phyloP scores from a whole-genome alignment of 805 yeast species.

The Kodamaea kaohsiungensis region DNA sequence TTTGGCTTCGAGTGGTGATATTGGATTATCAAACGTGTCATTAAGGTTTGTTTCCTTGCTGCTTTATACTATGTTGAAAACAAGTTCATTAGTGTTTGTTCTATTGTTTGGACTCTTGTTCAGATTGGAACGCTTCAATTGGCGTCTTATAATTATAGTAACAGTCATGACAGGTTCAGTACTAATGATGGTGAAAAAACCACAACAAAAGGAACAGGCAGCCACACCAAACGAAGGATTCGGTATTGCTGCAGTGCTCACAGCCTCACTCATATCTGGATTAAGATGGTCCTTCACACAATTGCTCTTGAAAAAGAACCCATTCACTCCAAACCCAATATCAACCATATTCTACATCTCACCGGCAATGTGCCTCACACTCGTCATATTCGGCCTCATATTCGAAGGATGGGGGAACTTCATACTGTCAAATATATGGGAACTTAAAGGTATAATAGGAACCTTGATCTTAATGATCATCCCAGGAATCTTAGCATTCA shows the following conservation, averaged over 20 bases:
- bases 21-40: slow-evolving; percentile 88
- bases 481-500: slow-evolving; percentile 87
- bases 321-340: slow-evolving; percentile 70
- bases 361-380: slow-evolving; percentile 73
- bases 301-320: slow-evolving; percentile 62
- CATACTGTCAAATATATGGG: slow-evolving; percentile 61
- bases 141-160: slow-evolving; percentile 70
- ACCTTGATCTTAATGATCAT: slow-evolving; percentile 63
- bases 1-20: slow-evolving; percentile 86
- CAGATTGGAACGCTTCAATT: slow-evolving; percentile 70
- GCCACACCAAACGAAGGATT: slow-evolving; percentile 27
- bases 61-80: slow-evolving; percentile 90
- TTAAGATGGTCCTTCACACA: slow-evolving; percentile 96
- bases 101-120: slow-evolving; percentile 83
- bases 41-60: slow-evolving; percentile 77
- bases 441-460: slow-evolving; percentile 50
- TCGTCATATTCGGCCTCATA: slow-evolving; percentile 61
- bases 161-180: slow-evolving; percentile 82
- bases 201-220: slow-evolving; percentile 16
- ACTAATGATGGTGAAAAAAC: slow-evolving; percentile 72
- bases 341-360: slow-evolving; percentile 80
- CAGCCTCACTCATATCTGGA: slow-evolving; percentile 83
- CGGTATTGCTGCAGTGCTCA: slow-evolving; percentile 74
- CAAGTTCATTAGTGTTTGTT: slow-evolving; percentile 86
- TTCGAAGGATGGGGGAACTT: slow-evolving; percentile 70